These are phyloP conservation scores for Simmondsia chinensis DNA, from an alignment of 148 eudicot species.

Conservation along the genomic window DNA sequence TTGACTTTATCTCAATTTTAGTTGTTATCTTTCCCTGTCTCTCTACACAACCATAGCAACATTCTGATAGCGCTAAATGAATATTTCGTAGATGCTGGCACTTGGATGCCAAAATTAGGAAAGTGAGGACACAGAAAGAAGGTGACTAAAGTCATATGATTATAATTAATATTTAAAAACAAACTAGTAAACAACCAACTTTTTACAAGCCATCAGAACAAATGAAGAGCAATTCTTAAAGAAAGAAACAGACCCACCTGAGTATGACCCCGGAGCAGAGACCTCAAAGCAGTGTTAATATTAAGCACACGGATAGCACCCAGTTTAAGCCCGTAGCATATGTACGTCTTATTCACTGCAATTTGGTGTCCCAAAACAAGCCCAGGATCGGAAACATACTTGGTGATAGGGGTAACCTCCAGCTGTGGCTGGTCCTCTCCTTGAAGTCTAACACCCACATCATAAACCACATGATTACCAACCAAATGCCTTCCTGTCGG, in stretches of 20 bases:
- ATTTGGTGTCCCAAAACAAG: conserved; percentile 82
- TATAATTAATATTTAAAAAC: neutral
- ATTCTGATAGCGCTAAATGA: too few relatives aligned
- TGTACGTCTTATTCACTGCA: conserved; percentile 85
- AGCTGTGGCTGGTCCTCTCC: conserved; percentile 97
- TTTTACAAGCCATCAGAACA: neutral
- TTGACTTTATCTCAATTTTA: too few relatives aligned
- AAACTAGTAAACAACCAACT: neutral
- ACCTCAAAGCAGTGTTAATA: conserved; percentile 84
- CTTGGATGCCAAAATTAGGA: too few relatives aligned
- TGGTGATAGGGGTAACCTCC: conserved; percentile 94
- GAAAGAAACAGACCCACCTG: conserved; percentile 43
- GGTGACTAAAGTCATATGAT: too few relatives aligned
- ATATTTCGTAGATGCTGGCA: too few relatives aligned
- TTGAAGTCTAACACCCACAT: conserved; percentile 62
- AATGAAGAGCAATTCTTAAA: neutral
- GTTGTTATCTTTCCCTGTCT: too few relatives aligned
- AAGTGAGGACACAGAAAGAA: too few relatives aligned
- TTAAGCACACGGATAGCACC: conserved; percentile 88
- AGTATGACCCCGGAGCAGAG: conserved; percentile 77
- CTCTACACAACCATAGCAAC: too few relatives aligned
- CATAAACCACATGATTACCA: conserved; percentile 56
- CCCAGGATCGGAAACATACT: conserved; percentile 86
- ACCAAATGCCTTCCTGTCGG: conserved; percentile 78
- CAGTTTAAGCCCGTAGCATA: conserved; percentile 88